Percentiles rank a stretch among this genome's conserved stretches.
Conservation (phyloP, 225 moss, liverwort and hornwort genomes). For the Takakia lepidozioides region DNA sequence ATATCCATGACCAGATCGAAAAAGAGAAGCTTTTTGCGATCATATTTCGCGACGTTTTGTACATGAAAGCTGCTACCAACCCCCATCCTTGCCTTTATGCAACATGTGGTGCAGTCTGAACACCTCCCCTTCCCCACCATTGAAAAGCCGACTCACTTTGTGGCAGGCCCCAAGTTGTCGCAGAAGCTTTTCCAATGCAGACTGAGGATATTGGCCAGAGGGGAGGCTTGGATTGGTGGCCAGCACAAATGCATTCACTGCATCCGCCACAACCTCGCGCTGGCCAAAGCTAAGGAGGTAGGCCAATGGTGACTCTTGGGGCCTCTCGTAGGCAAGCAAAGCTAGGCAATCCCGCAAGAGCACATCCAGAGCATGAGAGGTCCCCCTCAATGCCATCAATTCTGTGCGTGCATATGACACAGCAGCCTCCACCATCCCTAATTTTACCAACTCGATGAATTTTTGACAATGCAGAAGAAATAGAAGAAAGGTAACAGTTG, state of each 20-base stretch:
- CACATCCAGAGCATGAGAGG: constrained; percentile 60
- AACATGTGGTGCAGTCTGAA: constrained; percentile 83
- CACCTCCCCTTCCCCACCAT: constrained; percentile 89
- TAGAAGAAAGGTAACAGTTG: constrained; percentile 27
- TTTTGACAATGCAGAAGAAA: constrained; percentile 89
- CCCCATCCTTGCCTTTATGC: constrained; percentile 87
- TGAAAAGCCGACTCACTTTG: constrained; percentile 62
- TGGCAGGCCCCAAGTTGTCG: constrained; percentile 88
- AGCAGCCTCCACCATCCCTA: constrained; percentile 71
- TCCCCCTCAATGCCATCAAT: constrained; percentile 66
- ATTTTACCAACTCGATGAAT: constrained; percentile 82
- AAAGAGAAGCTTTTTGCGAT: too few species aligned
- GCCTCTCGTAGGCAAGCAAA: constrained; percentile 81
- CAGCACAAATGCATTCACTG: constrained; percentile 81
- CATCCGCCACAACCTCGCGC: constrained; percentile 88
- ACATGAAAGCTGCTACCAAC: constrained; percentile 74
- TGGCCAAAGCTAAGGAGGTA: constrained; percentile 76
- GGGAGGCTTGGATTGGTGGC: constrained; percentile 62
- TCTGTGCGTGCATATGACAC: constrained; percentile 67
- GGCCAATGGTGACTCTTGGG: constrained; percentile 77
- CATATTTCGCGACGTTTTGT: too few species aligned
- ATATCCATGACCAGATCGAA: too few species aligned
- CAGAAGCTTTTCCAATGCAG: constrained; percentile 75
- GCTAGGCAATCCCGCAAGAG: constrained; percentile 85
- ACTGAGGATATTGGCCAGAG: constrained; percentile 57